Evolutionary conservation across 1,284 basidiomycete species (phyloP).

Genomic region (Ustilago tritici): DNA sequence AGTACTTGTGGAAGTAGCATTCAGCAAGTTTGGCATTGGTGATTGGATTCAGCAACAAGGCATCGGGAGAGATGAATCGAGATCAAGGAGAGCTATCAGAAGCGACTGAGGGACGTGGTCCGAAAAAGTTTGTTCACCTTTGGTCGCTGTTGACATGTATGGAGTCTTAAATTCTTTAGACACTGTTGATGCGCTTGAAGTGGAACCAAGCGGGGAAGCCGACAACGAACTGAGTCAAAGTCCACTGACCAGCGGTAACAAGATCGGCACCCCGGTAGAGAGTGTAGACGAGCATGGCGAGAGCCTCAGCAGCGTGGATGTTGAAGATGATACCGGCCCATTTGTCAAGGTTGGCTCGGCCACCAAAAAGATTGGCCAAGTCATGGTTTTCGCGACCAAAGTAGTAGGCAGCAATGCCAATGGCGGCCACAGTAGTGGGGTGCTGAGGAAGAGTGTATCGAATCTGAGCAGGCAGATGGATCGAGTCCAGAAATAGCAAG

Average conservation of each 20-base stretch:
- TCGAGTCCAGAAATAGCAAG: neutral
- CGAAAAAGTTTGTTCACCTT: neutral
- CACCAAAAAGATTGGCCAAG: conserved; percentile 38
- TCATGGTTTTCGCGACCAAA: conserved; percentile 36
- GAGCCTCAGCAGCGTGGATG: conserved; percentile 38
- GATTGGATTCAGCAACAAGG: neutral
- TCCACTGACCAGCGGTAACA: conserved; percentile 41
- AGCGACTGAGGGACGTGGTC: too few species aligned
- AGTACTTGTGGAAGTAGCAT: neutral
- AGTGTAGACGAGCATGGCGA: conserved; percentile 38
- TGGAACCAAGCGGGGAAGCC: conserved; percentile 55
- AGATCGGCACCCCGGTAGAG: conserved; percentile 45
- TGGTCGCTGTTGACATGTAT: neutral
- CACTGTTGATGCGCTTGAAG: conserved; percentile 54
- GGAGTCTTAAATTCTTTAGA: neutral
- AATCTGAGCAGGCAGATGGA: conserved; percentile 12
- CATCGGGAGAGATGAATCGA: neutral
- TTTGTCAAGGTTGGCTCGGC: conserved; percentile 36
- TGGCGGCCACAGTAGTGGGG: conserved; percentile 14
- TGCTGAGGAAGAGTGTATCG: conserved; percentile 40
- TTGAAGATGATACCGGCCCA: conserved; percentile 27
- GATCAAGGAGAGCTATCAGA: neutral
- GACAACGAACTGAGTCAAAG: conserved; percentile 36
- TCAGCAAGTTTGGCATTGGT: neutral
- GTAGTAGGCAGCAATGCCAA: conserved; percentile 27